These are phyloP conservation scores for Blastobotrys niveus DNA, from an alignment of 1,139 yeast genomes.

Conservation along the genomic window DNA sequence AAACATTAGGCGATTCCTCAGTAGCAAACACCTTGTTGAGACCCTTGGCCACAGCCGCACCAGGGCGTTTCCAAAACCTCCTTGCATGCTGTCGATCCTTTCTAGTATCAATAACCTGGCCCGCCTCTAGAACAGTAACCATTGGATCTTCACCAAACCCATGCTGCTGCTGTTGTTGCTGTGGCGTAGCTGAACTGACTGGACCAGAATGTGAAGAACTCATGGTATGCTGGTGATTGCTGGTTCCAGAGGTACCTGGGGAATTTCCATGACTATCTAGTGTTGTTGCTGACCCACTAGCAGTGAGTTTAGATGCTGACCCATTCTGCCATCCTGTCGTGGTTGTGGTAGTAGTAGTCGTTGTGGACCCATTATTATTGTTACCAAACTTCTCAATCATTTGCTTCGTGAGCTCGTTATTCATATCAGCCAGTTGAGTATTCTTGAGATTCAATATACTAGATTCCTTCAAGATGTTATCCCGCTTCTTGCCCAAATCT, in stretches of 20 bases:
- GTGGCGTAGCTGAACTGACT: background rate
- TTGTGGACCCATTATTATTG: background rate
- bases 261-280: conserved; percentile 8
- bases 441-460: conserved; percentile 33
- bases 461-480: conserved; percentile 32
- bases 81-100: conserved; percentile 26
- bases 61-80: conserved; percentile 37
- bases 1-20: conserved; percentile 22
- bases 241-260: background rate
- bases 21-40: conserved; percentile 33
- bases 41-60: conserved; percentile 37
- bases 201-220: conserved; percentile 10
- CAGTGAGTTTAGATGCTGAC: conserved; percentile 1
- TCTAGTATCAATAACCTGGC: conserved; percentile 20
- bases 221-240: background rate
- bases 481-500: conserved; percentile 27
- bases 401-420: conserved; percentile 35
- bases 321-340: no score
- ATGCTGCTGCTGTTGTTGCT: conserved; percentile 4
- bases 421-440: conserved; percentile 36
- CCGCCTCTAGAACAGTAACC: conserved; percentile 32
- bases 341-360: background rate
- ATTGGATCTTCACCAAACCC: conserved; percentile 27
- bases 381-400: conserved; percentile 34
- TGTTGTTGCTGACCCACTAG: conserved; percentile 10